Base-by-base conservation (phyloP, 257 asterid genomes). In the Jacaranda mimosifolia region DNA sequence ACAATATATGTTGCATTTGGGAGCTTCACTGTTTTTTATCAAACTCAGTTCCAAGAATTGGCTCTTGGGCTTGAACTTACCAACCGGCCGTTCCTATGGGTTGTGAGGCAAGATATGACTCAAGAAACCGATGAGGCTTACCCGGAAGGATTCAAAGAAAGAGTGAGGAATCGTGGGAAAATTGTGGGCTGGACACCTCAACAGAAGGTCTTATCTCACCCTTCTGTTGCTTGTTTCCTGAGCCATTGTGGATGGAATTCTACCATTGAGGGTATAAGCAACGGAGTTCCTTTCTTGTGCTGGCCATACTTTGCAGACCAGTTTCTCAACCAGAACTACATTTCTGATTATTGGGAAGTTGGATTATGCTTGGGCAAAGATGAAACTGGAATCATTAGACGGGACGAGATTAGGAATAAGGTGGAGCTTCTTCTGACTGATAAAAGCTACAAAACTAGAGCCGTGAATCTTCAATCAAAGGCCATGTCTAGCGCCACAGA, bases 1-100 rank as follows among this genome's bases (percentile, higher is more conserved):
- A 84, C 84, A 5, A 58, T 88, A 19, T 89, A 89, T 18, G 82
- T 88, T 9, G 91, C 93, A 19, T 89, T 88, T 43, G 96, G 96
- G 3, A 91, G 94, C 78, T 83, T 80, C 72, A 83, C 92, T 0
- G 21, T 90, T 18, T 79, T 91, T 6, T 62, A 85, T 35, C 77
- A 77, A 43, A 65, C 46, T 1, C 94, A 90, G 70, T 90, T 91
- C 65, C 82, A 79, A 9, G 88, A 90, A 75, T 56, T 88, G 51
- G 95, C 97, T 10, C 66, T 81, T 0, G 92, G 88, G 45, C 90
- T 83, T 5, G 87, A 85, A 56, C 80, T 64, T 13, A 80, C 82
- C 39, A 75, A 73, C 17, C 73, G 80, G 79, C 89, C 89, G 10
- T 87, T 87, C 39, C 58, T 87, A 1, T 82, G 86, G 91, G 89